Evolutionary conservation across 306 rosid species (phyloP), one percentile per base, ranked within the genome.

Genomic region (Fagus crenata): DNA sequence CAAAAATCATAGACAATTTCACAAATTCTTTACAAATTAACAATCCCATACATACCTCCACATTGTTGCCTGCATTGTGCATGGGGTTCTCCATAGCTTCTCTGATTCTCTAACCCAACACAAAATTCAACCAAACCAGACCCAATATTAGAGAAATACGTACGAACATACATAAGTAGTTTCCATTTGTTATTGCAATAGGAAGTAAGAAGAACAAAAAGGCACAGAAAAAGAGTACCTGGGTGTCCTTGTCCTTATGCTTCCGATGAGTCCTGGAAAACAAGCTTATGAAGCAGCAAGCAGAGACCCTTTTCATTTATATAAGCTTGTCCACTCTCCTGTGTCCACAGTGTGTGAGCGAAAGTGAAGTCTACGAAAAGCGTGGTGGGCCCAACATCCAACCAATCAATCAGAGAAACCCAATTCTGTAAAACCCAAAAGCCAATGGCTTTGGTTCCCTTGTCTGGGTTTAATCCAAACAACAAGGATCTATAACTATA

Each of bases 81-180:
- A 8, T 83, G 6, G 81, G 43, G 82, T 82, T 84, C 76, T 80
- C 89, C 96, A 89, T 90, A 9, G 82, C 67, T 79, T 80, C 88
- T 67, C 36, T 77, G 43, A 67, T 81, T 74, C 79, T 86, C 90
- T 87, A 80, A 76, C 46, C 81, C 81, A 71, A 69, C 70, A 74
- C 51, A 80, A 79, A 70, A 22, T 22, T 22, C 28, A 77, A 65
- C 67, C 73, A 63, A 41, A 41, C 5, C 59, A 72, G 36, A 81
- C 49, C 7, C 7, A 65, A 56, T 71, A 77, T 67, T 35, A 77
- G 41, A 69, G 51, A 73, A 69, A 72, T 36, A 78, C 46, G 41
- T 39, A 37, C 39, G 53, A 75, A 35, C 78, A 58, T 7, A 40
- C 32, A 32, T 14, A 49, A 14, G 12, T 46, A 43, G 35, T 67